Base-by-base conservation (phyloP, 352 stramenopile species). In the Globisporangium iwayamae region DNA sequence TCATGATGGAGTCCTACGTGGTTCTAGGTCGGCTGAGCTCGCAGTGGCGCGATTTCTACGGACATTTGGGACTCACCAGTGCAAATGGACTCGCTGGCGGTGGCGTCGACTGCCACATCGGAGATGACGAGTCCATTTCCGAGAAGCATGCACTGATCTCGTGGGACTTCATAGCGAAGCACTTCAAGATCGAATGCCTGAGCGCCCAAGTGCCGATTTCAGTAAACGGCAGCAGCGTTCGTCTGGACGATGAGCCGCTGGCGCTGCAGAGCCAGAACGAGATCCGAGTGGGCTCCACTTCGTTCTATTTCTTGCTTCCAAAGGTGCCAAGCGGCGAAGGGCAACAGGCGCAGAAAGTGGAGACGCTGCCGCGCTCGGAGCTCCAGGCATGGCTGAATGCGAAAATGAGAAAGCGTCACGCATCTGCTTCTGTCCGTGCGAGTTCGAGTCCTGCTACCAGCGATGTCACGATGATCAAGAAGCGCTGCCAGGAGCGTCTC, bases 291-390 rank as follows among this genome's bases (percentile, higher is more conserved):
- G 87, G 85, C n/a, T 72, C 83, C 0, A 78, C 68, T 48, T 69
- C 81, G 18, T 88, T 89, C 57, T 89, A 88, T 66, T 94, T 96
- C 43, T 57, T 96, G 63, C 72, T 96, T 13, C 87, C 87, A 16
- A 85, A 76, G 51, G 25, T 41, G 5, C 18, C 48, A n/a, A 65
- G 47, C 7, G 64, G 69, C 11, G 56, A 30, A 18, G 28, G 56
- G 3, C 22, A 61, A 39, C n/a, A n/a, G 6, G 34, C 39, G 39
- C 28, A 13, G 9, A 22, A 5, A 41, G 3, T 36, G 16, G 18
- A 53, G 51, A 41, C 50, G 9, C 18, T 73, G 1, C 57, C 68
- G n/a, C 74, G 63, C 5, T 52, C 53, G 14, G 65, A 82, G n/a
- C 51, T 78, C 41, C 67, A 67, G 20, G 50, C 53, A 14, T 86